Percentiles rank a stretch among this genome's conserved stretches.
phyloP scores from a whole-genome alignment of 73 alveolate genomes.

The Halteria grandinella region DNA sequence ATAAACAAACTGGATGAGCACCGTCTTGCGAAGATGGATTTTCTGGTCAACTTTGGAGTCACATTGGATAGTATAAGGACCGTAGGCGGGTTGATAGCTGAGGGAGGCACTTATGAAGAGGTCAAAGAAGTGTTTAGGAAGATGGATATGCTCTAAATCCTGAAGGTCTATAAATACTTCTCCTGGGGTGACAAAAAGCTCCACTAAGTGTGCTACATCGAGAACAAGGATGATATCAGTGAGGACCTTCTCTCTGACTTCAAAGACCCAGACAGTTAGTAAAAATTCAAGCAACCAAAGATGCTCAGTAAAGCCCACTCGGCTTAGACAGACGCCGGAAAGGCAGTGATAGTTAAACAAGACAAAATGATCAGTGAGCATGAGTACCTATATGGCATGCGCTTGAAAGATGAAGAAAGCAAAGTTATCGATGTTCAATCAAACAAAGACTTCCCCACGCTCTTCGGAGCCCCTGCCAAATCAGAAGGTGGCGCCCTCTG shows the following conservation, averaged over 20 bases:
- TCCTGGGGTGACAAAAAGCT: constrained; percentile 60
- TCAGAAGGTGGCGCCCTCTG: too few species aligned
- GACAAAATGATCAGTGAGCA: constrained; percentile 21
- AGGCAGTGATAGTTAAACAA: constrained; percentile 20
- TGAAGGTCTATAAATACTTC: constrained; percentile 57
- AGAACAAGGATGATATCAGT: constrained; percentile 54
- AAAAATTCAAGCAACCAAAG: constrained; percentile 9
- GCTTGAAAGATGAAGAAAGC: neutral
- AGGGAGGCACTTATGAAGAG: constrained; percentile 28
- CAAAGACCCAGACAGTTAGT: constrained; percentile 21
- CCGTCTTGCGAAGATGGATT: constrained; percentile 15
- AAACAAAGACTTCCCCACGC: constrained; percentile 51
- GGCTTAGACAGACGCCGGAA: neutral
- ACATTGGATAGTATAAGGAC: constrained; percentile 15
- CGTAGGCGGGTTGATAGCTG: constrained; percentile 32
- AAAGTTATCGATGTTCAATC: constrained; percentile 43
- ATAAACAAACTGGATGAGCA: constrained; percentile 42
- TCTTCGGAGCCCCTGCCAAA: too few species aligned
- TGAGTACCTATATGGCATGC: constrained; percentile 18
- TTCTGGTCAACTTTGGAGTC: constrained; percentile 61
- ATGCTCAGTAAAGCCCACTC: neutral
- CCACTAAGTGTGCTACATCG: constrained; percentile 47
- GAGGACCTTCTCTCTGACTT: constrained; percentile 57
- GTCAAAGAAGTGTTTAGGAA: neutral
- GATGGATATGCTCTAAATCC: constrained; percentile 23